These are phyloP conservation scores for Gynandropsis gynandra DNA, from an alignment of 345 rosid species.

Conservation along the genomic window DNA sequence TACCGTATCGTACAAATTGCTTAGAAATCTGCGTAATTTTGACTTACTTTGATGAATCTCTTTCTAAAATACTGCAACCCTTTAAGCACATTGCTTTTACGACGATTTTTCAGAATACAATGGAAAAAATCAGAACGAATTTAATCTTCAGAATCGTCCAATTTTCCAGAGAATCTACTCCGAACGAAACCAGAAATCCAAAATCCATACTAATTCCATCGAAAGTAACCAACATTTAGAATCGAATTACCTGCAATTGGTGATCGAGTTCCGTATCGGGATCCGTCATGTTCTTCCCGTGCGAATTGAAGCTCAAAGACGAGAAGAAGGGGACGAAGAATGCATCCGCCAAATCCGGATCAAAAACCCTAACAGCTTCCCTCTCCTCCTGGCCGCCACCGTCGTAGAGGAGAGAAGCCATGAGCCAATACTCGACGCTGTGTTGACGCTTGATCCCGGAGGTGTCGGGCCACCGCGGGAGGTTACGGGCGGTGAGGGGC, in stretches of 20 bases:
- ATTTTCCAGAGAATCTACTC: slow-evolving; percentile 2
- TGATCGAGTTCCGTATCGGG: slow-evolving; percentile 87
- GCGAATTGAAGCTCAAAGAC: slow-evolving; percentile 78
- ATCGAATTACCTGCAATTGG: slow-evolving; percentile 61
- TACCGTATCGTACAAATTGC: neutral
- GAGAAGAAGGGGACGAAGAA: slow-evolving; percentile 91
- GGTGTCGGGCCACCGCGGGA: slow-evolving; percentile 65
- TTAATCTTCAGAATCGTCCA: too few species aligned
- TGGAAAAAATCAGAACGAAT: slow-evolving; percentile 1
- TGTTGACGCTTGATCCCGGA: slow-evolving; percentile 69
- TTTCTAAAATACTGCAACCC: slow-evolving; percentile 1
- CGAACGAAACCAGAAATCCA: slow-evolving; percentile 1
- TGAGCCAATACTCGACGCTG: slow-evolving; percentile 93
- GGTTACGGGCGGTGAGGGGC: slow-evolving; percentile 48
- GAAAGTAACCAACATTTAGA: neutral
- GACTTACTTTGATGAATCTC: neutral
- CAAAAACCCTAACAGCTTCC: slow-evolving; percentile 82
- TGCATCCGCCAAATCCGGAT: slow-evolving; percentile 83
- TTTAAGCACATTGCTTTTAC: neutral
- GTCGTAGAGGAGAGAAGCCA: slow-evolving; percentile 69
- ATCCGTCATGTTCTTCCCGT: slow-evolving; percentile 89
- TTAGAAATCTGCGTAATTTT: too few species aligned
- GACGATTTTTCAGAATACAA: neutral
- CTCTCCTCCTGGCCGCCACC: slow-evolving; percentile 31
- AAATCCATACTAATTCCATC: too few species aligned